phyloP scores from a whole-genome alignment of 306 rosid species.

The Prunus mongolica region DNA sequence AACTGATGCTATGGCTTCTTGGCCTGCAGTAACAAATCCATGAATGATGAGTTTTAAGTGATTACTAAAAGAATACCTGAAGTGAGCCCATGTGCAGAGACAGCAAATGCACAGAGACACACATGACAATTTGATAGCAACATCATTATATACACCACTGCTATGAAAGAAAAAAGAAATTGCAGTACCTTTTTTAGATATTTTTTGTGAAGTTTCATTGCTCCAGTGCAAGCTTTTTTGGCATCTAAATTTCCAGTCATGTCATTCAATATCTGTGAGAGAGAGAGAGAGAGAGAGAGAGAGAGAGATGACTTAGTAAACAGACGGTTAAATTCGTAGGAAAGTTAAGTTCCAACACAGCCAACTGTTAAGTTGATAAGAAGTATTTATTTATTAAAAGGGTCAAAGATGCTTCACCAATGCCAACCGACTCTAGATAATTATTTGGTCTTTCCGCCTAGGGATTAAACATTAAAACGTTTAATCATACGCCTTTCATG shows the following conservation, averaged over 20 bases:
- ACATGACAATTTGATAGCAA: not conserved
- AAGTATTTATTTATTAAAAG: not conserved
- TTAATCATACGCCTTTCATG: not conserved
- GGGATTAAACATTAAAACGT: not conserved
- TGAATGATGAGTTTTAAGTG: constrained; percentile 3
- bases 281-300: not conserved
- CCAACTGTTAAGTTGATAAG: not conserved
- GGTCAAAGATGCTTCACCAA: constrained; percentile 5
- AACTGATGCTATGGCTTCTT: constrained; percentile 48
- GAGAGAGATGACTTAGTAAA: not conserved
- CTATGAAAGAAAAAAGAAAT: not conserved
- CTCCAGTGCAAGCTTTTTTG: constrained; percentile 90
- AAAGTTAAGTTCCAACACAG: not conserved
- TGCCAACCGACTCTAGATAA: not conserved
- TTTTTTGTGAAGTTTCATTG: constrained; percentile 95
- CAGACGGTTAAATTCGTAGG: not conserved
- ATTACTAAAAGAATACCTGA: not conserved
- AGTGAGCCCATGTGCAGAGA: too few species aligned
- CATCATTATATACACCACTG: not conserved
- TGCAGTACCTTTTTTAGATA: constrained; percentile 73
- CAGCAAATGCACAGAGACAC: not conserved
- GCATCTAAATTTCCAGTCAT: constrained; percentile 91
- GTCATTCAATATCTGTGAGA: constrained; percentile 83
- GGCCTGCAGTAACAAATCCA: constrained; percentile 51
- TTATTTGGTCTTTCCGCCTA: not conserved